Evolutionary conservation across 441 rosid genomes (phyloP).

Genomic region (Aquilaria agallochum): DNA sequence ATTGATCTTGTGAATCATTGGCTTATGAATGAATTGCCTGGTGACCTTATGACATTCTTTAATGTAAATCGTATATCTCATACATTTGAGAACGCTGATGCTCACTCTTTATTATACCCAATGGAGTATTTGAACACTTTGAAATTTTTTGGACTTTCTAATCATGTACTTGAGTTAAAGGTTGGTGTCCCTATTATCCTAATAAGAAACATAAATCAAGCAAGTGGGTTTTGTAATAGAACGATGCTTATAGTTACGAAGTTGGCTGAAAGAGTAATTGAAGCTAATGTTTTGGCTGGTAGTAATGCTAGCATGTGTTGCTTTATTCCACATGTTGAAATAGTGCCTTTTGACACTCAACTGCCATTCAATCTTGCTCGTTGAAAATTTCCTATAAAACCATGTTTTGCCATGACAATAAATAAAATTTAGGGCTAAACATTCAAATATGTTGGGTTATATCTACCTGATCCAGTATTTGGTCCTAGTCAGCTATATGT

Average conservation of each 20-base stretch:
- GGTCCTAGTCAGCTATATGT: conserved; percentile 12
- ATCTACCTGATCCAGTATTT: background rate
- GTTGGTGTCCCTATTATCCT: background rate
- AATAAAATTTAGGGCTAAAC: conserved; percentile 17
- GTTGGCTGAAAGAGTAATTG: background rate
- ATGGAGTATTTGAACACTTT: background rate
- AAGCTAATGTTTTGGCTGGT: background rate
- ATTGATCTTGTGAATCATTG: too few species aligned
- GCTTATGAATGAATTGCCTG: too few species aligned
- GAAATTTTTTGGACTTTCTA: background rate
- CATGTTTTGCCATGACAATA: conserved; percentile 13
- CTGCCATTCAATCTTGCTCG: background rate
- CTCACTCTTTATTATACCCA: background rate
- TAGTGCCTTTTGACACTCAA: background rate
- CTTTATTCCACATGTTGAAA: background rate
- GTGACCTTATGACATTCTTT: background rate
- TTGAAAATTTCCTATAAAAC: conserved; percentile 9
- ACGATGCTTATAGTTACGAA: background rate
- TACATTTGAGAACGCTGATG: too few species aligned
- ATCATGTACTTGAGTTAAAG: background rate
- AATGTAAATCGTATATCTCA: too few species aligned
- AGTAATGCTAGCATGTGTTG: too few species aligned
- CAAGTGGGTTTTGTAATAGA: background rate
- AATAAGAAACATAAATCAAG: background rate
- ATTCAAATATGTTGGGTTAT: background rate